phyloP scores from a whole-genome alignment of 2,329 filamentous ascomycete species.

The Fusarium odoratissimum region DNA sequence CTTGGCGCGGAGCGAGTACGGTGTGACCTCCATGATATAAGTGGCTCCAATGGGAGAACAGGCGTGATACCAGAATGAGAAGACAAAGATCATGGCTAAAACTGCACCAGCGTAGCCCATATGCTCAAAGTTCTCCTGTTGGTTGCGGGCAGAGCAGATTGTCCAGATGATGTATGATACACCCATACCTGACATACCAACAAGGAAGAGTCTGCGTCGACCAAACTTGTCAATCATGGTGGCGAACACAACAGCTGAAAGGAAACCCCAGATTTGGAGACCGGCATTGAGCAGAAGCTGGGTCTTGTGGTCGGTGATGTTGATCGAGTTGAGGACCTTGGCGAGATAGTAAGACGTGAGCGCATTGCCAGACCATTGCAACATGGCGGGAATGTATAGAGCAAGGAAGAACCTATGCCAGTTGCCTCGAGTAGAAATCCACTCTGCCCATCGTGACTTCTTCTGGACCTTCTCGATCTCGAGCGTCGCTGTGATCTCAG shows the following conservation, averaged over 20 bases:
- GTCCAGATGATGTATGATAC: conserved; percentile 55
- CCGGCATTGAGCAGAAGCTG: conserved; percentile 49
- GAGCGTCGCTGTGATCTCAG: conserved; percentile 36
- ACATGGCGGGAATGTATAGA: conserved; percentile 46
- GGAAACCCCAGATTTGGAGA: conserved; percentile 51
- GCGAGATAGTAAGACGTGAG: conserved; percentile 54
- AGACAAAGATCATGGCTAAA: conserved; percentile 52
- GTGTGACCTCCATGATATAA: conserved; percentile 59
- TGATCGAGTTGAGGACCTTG: conserved; percentile 54
- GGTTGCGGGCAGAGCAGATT: conserved; percentile 51
- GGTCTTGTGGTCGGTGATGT: conserved; percentile 49
- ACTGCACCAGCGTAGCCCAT: conserved; percentile 56
- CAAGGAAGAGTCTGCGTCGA: conserved; percentile 55
- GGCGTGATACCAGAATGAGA: conserved; percentile 42
- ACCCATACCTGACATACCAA: conserved; percentile 51
- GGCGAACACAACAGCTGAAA: conserved; percentile 49
- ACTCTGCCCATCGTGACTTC: conserved; percentile 37
- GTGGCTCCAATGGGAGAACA: conserved; percentile 57
- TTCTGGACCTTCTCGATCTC: conserved; percentile 43
- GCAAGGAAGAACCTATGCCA: conserved; percentile 48
- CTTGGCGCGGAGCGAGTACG: conserved; percentile 47
- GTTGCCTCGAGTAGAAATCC: conserved; percentile 43
- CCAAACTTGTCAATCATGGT: conserved; percentile 56
- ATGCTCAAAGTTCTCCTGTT: conserved; percentile 42
- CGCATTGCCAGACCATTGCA: conserved; percentile 47